Percentiles rank a stretch among this genome's conserved stretches.
These are phyloP conservation scores for Purpureocillium takamizusanense DNA, from an alignment of 2,329 filamentous ascomycete species.

Conservation along the genomic window DNA sequence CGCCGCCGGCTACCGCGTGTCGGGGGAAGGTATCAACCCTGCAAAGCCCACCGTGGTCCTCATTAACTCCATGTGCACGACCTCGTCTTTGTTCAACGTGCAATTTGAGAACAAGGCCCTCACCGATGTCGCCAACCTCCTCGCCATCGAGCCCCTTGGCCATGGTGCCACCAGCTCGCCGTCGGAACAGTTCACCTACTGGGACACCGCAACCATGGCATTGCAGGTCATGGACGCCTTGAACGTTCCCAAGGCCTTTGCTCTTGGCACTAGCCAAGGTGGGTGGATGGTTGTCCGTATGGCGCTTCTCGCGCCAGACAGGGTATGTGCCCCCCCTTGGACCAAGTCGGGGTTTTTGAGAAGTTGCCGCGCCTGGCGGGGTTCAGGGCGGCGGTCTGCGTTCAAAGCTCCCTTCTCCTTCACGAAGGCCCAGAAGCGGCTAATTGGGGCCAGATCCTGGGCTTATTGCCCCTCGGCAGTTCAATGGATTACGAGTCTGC, in stretches of 20 bases:
- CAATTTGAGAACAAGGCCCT: conserved; percentile 33
- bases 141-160: conserved; percentile 44
- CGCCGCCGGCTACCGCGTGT: conserved; percentile 33
- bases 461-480: conserved; percentile 38
- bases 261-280: conserved; percentile 42
- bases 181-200: conserved; percentile 44
- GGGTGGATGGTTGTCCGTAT: conserved; percentile 42
- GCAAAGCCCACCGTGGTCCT: conserved; percentile 42
- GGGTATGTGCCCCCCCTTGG: conserved; percentile 20
- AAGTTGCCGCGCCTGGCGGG: background rate
- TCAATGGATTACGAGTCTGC: conserved; percentile 45
- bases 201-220: conserved; percentile 45
- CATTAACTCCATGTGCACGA: conserved; percentile 43
- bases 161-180: conserved; percentile 35
- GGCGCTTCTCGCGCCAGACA: conserved; percentile 39
- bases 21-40: conserved; percentile 32
- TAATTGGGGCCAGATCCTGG: conserved; percentile 28
- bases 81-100: conserved; percentile 32
- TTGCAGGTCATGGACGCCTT: conserved; percentile 46
- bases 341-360: background rate
- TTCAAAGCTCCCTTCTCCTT: background rate
- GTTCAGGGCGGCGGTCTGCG: background rate
- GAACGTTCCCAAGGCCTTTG: conserved; percentile 36
- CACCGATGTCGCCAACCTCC: conserved; percentile 33
- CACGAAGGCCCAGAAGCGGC: background rate